A percentile compares a stretch with the other conserved stretches of the same genome.
phyloP scores from a whole-genome alignment of 495 filamentous ascomycete genomes.

The Hypomontagnella submonticulosa region DNA sequence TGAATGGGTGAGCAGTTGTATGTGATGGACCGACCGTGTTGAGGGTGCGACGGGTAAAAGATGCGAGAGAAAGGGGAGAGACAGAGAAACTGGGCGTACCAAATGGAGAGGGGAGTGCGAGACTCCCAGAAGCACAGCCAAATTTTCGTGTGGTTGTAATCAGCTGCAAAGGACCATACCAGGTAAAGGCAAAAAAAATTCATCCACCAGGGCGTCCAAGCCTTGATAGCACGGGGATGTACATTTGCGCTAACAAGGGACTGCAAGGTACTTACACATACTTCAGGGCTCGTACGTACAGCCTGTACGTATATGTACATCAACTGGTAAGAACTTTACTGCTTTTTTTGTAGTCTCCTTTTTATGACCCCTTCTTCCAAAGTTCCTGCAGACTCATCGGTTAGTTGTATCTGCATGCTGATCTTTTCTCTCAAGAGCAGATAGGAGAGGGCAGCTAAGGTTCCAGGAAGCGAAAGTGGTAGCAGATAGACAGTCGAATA shows the following conservation, averaged over 20 bases:
- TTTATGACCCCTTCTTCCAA: conserved; percentile 5
- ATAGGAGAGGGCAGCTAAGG: conserved; percentile 13
- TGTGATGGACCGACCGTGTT: neutral
- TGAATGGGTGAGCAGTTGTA: neutral
- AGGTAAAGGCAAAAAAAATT: conserved; percentile 42
- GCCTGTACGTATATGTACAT: conserved; percentile 7
- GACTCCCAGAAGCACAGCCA: conserved; percentile 44
- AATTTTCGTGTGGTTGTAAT: conserved; percentile 48
- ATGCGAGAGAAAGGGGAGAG: conserved; percentile 42
- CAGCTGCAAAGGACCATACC: conserved; percentile 49
- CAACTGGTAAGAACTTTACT: conserved; percentile 1
- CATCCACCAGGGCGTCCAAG: conserved; percentile 33
- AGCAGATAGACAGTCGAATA: conserved; percentile 14
- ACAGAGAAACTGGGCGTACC: conserved; percentile 35
- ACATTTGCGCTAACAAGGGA: conserved; percentile 45
- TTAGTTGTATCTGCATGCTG: conserved; percentile 12
- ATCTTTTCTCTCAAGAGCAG: conserved; percentile 10
- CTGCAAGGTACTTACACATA: conserved; percentile 35
- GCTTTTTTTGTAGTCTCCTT: conserved; percentile 2
- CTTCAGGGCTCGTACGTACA: conserved; percentile 21
- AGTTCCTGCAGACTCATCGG: conserved; percentile 10
- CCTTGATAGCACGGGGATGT: conserved; percentile 28
- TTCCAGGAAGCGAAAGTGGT: conserved; percentile 23
- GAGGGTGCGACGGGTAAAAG: conserved; percentile 2
- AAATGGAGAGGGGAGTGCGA: conserved; percentile 38